Conservation (phyloP, 768 basidiomycete genomes). For the Cystofilobasidium macerans region DNA sequence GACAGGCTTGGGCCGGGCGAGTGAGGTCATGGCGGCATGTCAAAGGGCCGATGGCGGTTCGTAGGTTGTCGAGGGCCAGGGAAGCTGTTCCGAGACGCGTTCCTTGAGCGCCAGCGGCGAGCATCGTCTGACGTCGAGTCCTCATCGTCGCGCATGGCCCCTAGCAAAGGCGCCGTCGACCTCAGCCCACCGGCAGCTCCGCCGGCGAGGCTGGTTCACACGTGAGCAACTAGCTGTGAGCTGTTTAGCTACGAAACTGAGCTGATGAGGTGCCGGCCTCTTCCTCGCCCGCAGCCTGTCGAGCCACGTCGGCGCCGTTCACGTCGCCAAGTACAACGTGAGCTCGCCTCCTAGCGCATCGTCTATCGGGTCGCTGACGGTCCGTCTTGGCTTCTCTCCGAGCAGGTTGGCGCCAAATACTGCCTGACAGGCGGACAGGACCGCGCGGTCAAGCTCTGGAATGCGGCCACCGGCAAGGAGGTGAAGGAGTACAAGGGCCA, state of each 20-base stretch:
- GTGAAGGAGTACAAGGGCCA: slow-evolving; percentile 85
- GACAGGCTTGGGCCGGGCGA: too few species aligned
- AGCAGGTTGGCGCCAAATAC: slow-evolving; percentile 65
- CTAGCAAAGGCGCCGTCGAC: too few species aligned
- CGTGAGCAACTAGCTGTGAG: too few species aligned
- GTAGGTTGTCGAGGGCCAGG: too few species aligned
- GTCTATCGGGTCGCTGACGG: background rate
- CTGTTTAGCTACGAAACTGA: background rate
- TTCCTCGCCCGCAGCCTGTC: slow-evolving; percentile 30
- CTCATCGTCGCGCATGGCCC: too few species aligned
- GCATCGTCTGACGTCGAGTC: too few species aligned
- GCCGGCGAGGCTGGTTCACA: too few species aligned
- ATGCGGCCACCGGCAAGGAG: slow-evolving; percentile 70
- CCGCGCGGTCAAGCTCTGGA: slow-evolving; percentile 80
- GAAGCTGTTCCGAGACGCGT: too few species aligned
- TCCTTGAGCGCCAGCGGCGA: too few species aligned
- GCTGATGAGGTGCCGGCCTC: background rate
- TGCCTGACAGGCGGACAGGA: slow-evolving; percentile 89
- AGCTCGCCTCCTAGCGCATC: background rate
- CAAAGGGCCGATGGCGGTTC: too few species aligned
- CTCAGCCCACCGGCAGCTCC: too few species aligned
- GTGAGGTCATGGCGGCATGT: too few species aligned
- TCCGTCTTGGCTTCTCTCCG: background rate
- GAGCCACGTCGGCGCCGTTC: slow-evolving; percentile 55
- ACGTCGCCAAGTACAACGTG: slow-evolving; percentile 81